Evolutionary conservation across 2,329 filamentous ascomycete genomes (phyloP).

Genomic region (Xylariaceae sp.): DNA sequence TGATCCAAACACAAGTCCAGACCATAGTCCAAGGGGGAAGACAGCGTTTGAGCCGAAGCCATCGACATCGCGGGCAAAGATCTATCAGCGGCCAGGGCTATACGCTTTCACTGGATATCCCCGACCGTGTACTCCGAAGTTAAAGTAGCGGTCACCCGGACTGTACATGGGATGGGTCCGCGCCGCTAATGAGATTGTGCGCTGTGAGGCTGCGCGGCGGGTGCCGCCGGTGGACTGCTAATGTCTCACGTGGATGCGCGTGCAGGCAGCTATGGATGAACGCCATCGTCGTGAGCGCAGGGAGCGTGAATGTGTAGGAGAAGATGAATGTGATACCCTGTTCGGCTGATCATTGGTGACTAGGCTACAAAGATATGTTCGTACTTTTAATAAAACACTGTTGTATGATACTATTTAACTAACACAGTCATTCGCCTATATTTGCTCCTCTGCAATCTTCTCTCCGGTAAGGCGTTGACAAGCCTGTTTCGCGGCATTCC

Average conservation of each 20-base stretch:
- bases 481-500: no score
- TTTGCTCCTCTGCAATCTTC: no score
- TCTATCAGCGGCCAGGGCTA: neutral
- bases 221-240: neutral
- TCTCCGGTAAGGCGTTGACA: no score
- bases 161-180: neutral
- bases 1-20: neutral
- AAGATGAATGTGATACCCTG: no score
- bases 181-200: neutral
- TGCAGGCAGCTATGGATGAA: neutral
- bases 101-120: neutral
- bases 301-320: neutral
- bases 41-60: neutral
- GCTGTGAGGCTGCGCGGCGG: neutral
- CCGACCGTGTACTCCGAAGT: neutral
- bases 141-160: neutral
- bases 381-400: no score
- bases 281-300: neutral
- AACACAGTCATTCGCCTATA: no score
- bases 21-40: no score
- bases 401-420: no score
- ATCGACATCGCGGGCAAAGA: neutral
- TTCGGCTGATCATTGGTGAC: no score
- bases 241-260: neutral
- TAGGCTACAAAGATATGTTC: no score